These are phyloP conservation scores for Suhomyces bokatorum DNA, from an alignment of 1,139 yeast species.

Conservation along the genomic window DNA sequence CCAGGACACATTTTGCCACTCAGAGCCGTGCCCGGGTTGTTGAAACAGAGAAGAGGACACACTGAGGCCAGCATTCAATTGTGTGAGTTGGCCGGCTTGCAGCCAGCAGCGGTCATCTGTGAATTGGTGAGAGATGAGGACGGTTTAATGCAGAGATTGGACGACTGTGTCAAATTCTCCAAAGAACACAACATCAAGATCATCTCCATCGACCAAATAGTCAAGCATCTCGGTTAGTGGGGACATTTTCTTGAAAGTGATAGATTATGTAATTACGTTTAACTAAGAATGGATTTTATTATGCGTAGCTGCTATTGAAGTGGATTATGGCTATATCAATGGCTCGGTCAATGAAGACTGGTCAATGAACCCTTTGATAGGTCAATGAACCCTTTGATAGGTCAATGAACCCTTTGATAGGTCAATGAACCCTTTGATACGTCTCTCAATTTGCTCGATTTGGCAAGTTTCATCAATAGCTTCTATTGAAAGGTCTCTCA, in stretches of 20 bases:
- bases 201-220: conserved; percentile 79
- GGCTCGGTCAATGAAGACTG: too few species aligned
- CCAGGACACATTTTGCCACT: conserved; percentile 96
- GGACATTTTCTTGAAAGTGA: neutral
- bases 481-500: too few species aligned
- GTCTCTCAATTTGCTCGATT: too few species aligned
- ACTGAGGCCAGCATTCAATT: conserved; percentile 97
- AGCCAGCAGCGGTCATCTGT: conserved; percentile 90
- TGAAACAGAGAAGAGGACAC: conserved; percentile 86
- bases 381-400: too few species aligned
- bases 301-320: neutral
- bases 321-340: too few species aligned
- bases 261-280: neutral
- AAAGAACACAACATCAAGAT: conserved; percentile 63
- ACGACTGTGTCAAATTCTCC: conserved; percentile 77
- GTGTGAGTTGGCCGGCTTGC: conserved; percentile 71
- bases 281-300: neutral
- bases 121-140: conserved; percentile 92
- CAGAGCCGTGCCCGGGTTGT: conserved; percentile 86
- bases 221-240: conserved; percentile 26
- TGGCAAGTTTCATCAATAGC: too few species aligned
- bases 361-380: too few species aligned
- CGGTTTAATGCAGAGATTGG: conserved; percentile 93
- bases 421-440: too few species aligned
- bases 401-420: too few species aligned